These are phyloP conservation scores for Huntiella decipiens DNA, from an alignment of 2,329 filamentous ascomycete genomes.

Conservation along the genomic window DNA sequence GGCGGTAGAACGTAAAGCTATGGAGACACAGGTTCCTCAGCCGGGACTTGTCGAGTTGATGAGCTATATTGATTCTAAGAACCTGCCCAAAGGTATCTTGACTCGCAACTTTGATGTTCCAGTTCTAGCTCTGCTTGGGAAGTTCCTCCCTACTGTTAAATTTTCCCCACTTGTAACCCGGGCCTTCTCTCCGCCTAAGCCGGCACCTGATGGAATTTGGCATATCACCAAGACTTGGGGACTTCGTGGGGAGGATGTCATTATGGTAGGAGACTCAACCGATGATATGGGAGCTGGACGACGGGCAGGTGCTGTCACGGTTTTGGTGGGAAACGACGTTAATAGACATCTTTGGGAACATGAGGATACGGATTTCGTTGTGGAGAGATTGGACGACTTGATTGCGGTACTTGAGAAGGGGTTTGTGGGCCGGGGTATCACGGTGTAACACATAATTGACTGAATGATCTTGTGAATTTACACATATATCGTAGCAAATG, in stretches of 20 bases:
- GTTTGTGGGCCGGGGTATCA: conserved; percentile 32
- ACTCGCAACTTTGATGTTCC: conserved; percentile 83
- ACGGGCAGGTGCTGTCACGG: conserved; percentile 69
- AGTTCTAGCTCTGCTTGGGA: conserved; percentile 53
- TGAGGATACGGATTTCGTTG: conserved; percentile 57
- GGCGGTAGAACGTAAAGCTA: conserved; percentile 60
- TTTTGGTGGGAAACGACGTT: conserved; percentile 69
- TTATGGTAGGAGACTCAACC: conserved; percentile 61
- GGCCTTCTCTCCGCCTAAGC: conserved; percentile 69
- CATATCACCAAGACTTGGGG: conserved; percentile 69
- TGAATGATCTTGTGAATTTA: not conserved
- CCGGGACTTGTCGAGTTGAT: conserved; percentile 63
- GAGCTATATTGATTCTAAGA: conserved; percentile 53
- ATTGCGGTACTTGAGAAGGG: conserved; percentile 56
- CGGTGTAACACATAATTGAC: not conserved
- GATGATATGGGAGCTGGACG: conserved; percentile 87
- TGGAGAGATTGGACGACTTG: conserved; percentile 55
- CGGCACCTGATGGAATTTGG: conserved; percentile 69
- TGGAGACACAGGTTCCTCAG: conserved; percentile 64
- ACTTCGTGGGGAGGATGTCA: conserved; percentile 33
- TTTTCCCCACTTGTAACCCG: conserved; percentile 72
- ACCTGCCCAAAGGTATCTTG: conserved; percentile 65
- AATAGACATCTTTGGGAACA: conserved; percentile 53
- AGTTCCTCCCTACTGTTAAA: conserved; percentile 46
- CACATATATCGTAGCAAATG: conserved; percentile 6